These are phyloP conservation scores for Erythrobasidium hasegawianum DNA, from an alignment of 1,284 basidiomycete genomes.

Conservation along the genomic window DNA sequence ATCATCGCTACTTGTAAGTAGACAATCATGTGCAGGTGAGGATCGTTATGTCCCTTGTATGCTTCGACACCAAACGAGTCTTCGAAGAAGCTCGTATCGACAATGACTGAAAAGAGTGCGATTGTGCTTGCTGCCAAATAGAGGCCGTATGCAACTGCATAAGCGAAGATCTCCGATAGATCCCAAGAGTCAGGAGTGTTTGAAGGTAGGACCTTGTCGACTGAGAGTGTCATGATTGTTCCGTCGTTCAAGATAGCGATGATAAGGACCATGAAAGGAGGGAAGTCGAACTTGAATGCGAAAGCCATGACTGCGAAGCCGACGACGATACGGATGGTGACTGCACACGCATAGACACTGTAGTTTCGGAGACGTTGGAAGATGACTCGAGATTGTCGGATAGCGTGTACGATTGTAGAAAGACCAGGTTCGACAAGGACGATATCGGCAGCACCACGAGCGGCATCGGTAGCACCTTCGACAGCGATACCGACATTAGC, in stretches of 20 bases:
- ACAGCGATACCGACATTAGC: conserved; percentile 97
- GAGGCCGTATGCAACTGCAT: conserved; percentile 88
- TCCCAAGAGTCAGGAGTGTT: conserved; percentile 87
- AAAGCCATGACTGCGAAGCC: conserved; percentile 95
- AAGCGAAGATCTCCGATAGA: conserved; percentile 90
- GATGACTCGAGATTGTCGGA: conserved; percentile 89
- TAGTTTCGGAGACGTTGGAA: conserved; percentile 98
- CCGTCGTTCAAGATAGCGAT: conserved; percentile 96
- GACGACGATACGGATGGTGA: conserved; percentile 97
- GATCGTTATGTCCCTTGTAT: conserved; percentile 52
- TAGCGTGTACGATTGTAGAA: conserved; percentile 93
- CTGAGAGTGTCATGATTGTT: conserved; percentile 95
- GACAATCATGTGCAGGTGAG: conserved; percentile 53
- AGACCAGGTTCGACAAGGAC: conserved; percentile 93
- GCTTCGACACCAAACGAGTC: conserved; percentile 71
- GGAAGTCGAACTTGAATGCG: conserved; percentile 95
- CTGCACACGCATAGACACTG: conserved; percentile 73
- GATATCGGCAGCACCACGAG: conserved; percentile 91
- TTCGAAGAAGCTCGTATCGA: conserved; percentile 86
- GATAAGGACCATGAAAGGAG: conserved; percentile 98
- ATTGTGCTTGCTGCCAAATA: conserved; percentile 87
- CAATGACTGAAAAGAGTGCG: conserved; percentile 74
- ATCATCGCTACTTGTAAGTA: conserved; percentile 82
- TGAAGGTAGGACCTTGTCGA: conserved; percentile 87
- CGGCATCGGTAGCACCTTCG: conserved; percentile 92